phyloP scores from a whole-genome alignment of 2,329 filamentous ascomycete species.

The Coniochaeta ligniaria region DNA sequence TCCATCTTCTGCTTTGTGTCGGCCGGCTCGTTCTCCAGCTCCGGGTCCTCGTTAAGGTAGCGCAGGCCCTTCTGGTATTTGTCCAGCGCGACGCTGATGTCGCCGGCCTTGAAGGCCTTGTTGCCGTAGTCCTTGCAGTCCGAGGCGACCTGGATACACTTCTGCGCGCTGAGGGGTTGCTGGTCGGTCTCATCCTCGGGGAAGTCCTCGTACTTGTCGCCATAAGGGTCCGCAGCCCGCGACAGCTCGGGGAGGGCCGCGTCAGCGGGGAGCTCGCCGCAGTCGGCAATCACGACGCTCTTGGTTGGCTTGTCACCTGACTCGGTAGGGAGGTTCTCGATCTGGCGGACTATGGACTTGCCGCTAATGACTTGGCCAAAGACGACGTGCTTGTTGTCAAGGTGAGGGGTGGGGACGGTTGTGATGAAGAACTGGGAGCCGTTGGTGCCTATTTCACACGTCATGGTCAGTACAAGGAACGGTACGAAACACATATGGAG shows the following conservation, averaged over 20 bases:
- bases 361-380: conserved; percentile 92
- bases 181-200: conserved; percentile 66
- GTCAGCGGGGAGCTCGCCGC: conserved; percentile 73
- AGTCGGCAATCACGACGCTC: conserved; percentile 71
- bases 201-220: conserved; percentile 92
- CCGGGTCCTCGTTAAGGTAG: conserved; percentile 81
- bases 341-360: conserved; percentile 82
- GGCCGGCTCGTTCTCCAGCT: conserved; percentile 62
- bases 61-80: conserved; percentile 94
- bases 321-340: conserved; percentile 76
- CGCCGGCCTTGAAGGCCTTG: conserved; percentile 77
- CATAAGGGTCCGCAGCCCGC: conserved; percentile 69
- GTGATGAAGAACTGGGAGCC: conserved; percentile 98
- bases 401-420: conserved; percentile 87
- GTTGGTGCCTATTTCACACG: conserved; percentile 61
- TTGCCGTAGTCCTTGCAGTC: conserved; percentile 92
- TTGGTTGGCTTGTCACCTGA: conserved; percentile 69
- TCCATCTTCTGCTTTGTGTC: conserved; percentile 61
- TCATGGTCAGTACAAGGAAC: background rate
- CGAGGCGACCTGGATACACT: conserved; percentile 70
- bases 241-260: conserved; percentile 58
- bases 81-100: conserved; percentile 63
- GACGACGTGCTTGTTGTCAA: conserved; percentile 95
- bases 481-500: background rate
- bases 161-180: conserved; percentile 54